Evolutionary conservation across 2,329 filamentous ascomycete genomes (phyloP), one percentile per base, ranked within the genome.

Genomic region (Calonectria pseudoturangicola): DNA sequence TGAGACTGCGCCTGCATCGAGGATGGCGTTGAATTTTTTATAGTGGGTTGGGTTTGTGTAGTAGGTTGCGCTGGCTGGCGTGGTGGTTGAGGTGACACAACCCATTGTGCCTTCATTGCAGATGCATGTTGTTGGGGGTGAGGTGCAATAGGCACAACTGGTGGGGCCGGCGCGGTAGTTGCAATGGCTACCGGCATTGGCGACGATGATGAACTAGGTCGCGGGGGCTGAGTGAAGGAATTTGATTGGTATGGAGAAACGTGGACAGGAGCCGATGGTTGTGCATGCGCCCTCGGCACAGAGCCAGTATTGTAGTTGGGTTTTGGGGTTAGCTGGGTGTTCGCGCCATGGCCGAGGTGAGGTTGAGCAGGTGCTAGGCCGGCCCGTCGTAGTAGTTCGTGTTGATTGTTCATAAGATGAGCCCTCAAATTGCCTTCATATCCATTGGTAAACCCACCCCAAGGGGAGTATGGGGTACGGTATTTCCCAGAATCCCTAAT

Each of bases 361-460:
- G 27, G 15, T 2, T 64, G 62, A 28, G 33, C 51, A 36, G 77
- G 71, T n/a, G 48, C 72, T 47, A 76, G 21, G 9, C 68, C 71
- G 18, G 76, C 68, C n/a, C 83, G 84, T 58, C 77, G 77, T 43
- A 82, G 64, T n/a, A 80, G 62, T 9, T 81, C 78, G 21, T 77
- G 75, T 21, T 80, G 79, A 62, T 80, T 82, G 15, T 79, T 75
- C 81, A 87, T 85, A 54, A 89, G 73, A 70, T 89, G 86, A 21
- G 86, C 85, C 62, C 85, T 83, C 21, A 88, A 73, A 60, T 88
- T 88, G 25, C 88, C 89, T 80, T 91, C 89, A 70, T 92, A 91
- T 5, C 89, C 90, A 73, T 92, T 92, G 41, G 88, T 90, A 76
- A 92, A 92, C 0, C 90, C 91, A 28, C 89, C 88, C 83, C 84